phyloP scores from a whole-genome alignment of 371 early-diverging fungal species.

The Choanephora cucurbitarum region DNA sequence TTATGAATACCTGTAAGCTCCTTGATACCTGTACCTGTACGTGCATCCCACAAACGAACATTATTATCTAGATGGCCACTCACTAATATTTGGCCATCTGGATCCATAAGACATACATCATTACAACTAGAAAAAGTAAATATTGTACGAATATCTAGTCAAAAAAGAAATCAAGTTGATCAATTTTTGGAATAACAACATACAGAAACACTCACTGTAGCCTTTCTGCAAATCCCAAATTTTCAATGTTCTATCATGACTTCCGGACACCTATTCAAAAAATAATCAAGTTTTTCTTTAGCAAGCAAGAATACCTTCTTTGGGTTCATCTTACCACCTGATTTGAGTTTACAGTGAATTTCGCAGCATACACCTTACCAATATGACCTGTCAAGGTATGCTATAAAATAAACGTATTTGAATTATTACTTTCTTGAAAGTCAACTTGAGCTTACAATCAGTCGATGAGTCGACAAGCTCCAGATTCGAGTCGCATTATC shows the following conservation, averaged over 20 bases:
- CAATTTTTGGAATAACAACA: too few relatives aligned
- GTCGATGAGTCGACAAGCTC: constrained; percentile 74
- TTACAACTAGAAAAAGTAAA: constrained; percentile 95
- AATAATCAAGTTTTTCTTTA: too few relatives aligned
- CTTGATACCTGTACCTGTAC: constrained; percentile 77
- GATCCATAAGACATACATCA: constrained; percentile 82
- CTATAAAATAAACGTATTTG: constrained; percentile 37
- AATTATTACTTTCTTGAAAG: background rate
- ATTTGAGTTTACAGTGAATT: constrained; percentile 79
- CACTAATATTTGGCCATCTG: constrained; percentile 80
- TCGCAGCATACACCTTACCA: constrained; percentile 88
- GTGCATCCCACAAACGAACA: constrained; percentile 90
- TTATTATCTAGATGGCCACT: constrained; percentile 94
- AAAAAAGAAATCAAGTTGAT: background rate
- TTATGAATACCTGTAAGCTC: constrained; percentile 84
- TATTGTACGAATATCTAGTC: constrained; percentile 77
- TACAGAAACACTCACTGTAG: constrained; percentile 60
- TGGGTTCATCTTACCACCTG: constrained; percentile 60
- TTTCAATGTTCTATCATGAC: constrained; percentile 95
- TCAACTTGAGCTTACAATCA: constrained; percentile 41
- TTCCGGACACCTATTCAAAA: constrained; percentile 73
- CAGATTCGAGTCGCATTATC: constrained; percentile 91
- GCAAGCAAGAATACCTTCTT: too few relatives aligned
- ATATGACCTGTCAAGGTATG: constrained; percentile 95
- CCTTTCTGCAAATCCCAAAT: constrained; percentile 93